Percentiles rank a stretch among this genome's conserved stretches.
Conservation (phyloP, 2,329 filamentous ascomycete species). For the Neofusicoccum parvum region DNA sequence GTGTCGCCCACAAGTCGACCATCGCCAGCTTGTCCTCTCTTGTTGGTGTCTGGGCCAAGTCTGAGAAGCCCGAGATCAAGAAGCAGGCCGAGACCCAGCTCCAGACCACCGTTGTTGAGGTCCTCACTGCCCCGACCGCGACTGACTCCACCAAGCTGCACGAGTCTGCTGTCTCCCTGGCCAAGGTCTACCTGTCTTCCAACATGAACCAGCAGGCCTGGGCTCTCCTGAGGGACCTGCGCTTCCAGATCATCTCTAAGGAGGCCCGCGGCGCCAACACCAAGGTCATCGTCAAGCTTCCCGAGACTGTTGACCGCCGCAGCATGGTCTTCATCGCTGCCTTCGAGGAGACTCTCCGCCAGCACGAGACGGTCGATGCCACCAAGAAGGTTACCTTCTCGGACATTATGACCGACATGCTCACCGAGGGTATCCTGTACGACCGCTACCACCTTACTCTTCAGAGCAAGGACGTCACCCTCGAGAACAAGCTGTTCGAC, state of each 20-base stretch:
- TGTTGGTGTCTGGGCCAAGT: conserved; percentile 39
- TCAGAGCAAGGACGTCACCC: conserved; percentile 37
- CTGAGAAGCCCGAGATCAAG: conserved; percentile 43
- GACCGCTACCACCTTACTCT: conserved; percentile 34
- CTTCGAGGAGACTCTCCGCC: conserved; percentile 46
- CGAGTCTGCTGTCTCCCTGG: conserved; percentile 51
- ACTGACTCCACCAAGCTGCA: conserved; percentile 52
- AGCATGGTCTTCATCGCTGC: conserved; percentile 48
- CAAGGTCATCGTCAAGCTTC: conserved; percentile 32
- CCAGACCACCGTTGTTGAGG: conserved; percentile 33
- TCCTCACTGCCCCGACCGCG: conserved; percentile 38
- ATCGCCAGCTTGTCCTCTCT: conserved; percentile 42
- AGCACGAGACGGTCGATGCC: conserved; percentile 36
- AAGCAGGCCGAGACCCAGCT: conserved; percentile 36
- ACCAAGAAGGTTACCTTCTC: conserved; percentile 34
- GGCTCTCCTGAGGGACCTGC: conserved; percentile 40
- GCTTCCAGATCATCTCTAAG: conserved; percentile 53
- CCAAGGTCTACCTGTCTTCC: conserved; percentile 43
- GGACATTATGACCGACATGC: conserved; percentile 47
- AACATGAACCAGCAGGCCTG: conserved; percentile 14
- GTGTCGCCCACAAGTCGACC: conserved; percentile 42
- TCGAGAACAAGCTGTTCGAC: conserved; percentile 37
- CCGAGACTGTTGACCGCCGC: conserved; percentile 33
- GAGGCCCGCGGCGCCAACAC: conserved; percentile 28
- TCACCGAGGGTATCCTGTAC: conserved; percentile 39